A percentile compares a stretch with the other conserved stretches of the same genome.
phyloP scores from a whole-genome alignment of 768 basidiomycete genomes.

The Paxillus involutus region DNA sequence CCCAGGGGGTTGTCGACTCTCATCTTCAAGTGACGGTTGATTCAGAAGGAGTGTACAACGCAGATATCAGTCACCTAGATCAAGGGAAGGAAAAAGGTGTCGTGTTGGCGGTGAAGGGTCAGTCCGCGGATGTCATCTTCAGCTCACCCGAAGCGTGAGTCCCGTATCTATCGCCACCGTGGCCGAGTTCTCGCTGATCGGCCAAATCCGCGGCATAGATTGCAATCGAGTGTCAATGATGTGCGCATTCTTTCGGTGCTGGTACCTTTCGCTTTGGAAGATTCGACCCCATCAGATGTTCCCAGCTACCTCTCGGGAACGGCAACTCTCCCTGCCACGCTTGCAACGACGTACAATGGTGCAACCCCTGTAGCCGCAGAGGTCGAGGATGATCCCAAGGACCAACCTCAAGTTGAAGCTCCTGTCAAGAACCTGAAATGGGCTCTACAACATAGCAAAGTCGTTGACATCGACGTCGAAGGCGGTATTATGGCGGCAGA shows the following conservation, averaged over 20 bases:
- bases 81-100: conserved; percentile 56
- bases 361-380: conserved; percentile 38
- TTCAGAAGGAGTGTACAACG: conserved; percentile 17
- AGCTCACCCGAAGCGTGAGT: conserved; percentile 42
- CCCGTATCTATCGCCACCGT: background rate
- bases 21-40: conserved; percentile 50
- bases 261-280: conserved; percentile 60
- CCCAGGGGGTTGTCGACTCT: conserved; percentile 64
- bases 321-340: conserved; percentile 25
- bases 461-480: conserved; percentile 72
- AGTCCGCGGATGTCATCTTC: conserved; percentile 37
- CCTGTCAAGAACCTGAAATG: conserved; percentile 58
- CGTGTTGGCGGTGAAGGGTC: conserved; percentile 51
- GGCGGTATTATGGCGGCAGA: conserved; percentile 47
- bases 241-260: conserved; percentile 54
- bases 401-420: conserved; percentile 29
- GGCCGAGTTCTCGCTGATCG: background rate
- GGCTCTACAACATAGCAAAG: conserved; percentile 61
- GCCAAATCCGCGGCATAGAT: conserved; percentile 12
- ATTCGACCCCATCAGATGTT: conserved; percentile 40
- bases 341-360: conserved; percentile 56
- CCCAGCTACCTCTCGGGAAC: conserved; percentile 32
- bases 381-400: conserved; percentile 15
- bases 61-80: conserved; percentile 40
- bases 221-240: conserved; percentile 16